Evolutionary conservation across 75 land plant genomes (phyloP).

Genomic region (Chamaecyparis obtusa): DNA sequence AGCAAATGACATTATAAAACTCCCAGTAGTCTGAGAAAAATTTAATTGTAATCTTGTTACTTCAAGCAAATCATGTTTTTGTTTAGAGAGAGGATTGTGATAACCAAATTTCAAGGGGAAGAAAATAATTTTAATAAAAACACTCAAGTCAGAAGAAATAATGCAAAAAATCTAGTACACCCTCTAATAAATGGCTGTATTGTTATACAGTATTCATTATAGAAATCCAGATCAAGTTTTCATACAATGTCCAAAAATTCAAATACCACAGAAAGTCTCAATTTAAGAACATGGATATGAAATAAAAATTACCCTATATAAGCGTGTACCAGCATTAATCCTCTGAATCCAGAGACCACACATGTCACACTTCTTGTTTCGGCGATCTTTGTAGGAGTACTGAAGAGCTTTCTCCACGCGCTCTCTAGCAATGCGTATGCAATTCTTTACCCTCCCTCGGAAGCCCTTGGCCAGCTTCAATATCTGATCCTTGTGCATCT

Average conservation of each 20-base stretch:
- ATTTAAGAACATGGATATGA: not conserved
- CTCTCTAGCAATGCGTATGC: constrained; percentile 91
- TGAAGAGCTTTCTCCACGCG: constrained; percentile 98
- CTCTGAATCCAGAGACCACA: constrained; percentile 94
- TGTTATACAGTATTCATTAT: not conserved
- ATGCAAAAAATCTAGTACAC: not conserved
- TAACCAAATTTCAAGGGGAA: not conserved
- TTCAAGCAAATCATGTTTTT: too few species aligned
- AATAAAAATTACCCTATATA: constrained; percentile 63
- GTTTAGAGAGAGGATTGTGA: not conserved
- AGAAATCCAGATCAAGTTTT: not conserved
- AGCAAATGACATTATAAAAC: too few species aligned
- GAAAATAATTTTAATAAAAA: not conserved
- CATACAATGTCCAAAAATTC: not conserved
- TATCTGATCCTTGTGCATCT: constrained; percentile 91
- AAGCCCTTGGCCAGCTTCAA: constrained; percentile 97
- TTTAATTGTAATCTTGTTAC: too few species aligned
- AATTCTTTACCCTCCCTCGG: constrained; percentile 94
- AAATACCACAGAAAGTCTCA: not conserved
- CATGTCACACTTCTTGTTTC: constrained; percentile 99
- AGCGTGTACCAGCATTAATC: constrained; percentile 93
- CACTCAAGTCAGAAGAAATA: not conserved
- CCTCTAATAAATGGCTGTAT: not conserved
- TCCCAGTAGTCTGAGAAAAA: too few species aligned
- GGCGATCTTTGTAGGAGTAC: constrained; percentile 94